Evolutionary conservation across 1,284 basidiomycete genomes (phyloP).

Genomic region (Cutaneotrichosporon daszewskae): DNA sequence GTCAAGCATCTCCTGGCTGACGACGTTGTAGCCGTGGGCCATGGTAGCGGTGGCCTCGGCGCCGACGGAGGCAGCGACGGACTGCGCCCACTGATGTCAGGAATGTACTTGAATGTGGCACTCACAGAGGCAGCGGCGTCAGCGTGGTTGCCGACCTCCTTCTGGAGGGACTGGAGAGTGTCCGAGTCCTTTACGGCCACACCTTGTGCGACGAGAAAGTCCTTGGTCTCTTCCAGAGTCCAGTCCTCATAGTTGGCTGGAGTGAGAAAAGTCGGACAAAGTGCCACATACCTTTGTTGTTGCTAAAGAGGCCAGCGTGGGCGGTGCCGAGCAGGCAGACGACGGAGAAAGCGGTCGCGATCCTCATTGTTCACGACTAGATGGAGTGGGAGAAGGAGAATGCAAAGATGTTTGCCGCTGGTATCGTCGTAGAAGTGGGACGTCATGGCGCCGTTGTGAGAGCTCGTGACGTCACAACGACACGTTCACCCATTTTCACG

Average conservation of each 20-base stretch:
- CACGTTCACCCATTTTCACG: too few species aligned
- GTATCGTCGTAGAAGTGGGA: too few species aligned
- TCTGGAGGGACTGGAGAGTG: conserved; percentile 42
- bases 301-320: conserved; percentile 42
- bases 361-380: conserved; percentile 18
- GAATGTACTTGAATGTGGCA: not conserved
- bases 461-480: too few species aligned
- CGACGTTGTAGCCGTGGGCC: conserved; percentile 54
- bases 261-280: not conserved
- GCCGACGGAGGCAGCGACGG: conserved; percentile 11
- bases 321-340: conserved; percentile 26
- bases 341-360: conserved; percentile 19
- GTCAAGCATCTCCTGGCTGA: conserved; percentile 47
- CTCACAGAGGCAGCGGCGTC: conserved; percentile 50
- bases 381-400: conserved; percentile 24
- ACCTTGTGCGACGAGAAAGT: conserved; percentile 67
- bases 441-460: too few species aligned
- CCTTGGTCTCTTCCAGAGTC: conserved; percentile 59
- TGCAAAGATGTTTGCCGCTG: too few species aligned
- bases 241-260: conserved; percentile 57
- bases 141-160: conserved; percentile 53
- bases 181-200: conserved; percentile 56
- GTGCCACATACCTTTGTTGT: conserved; percentile 30
- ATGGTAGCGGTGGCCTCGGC: conserved; percentile 64
- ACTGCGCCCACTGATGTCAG: conserved; percentile 34